Conservation (phyloP, 1,284 basidiomycete species). For the Apiotrichum sp. region DNA sequence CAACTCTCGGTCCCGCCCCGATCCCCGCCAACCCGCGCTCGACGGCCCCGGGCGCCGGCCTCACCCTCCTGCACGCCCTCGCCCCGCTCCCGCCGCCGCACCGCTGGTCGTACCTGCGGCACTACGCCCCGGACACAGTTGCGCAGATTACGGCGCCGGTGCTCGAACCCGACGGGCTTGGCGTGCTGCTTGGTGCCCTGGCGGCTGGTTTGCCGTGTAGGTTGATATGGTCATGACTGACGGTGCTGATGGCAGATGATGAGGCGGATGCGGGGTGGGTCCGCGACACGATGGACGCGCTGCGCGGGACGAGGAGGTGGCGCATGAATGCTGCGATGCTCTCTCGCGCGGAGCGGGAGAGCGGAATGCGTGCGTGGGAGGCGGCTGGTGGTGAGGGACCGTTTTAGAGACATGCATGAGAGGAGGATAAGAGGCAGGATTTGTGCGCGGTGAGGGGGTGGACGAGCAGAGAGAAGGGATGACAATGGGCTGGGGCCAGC, state of each 20-base stretch:
- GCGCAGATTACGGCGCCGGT: constrained; percentile 24
- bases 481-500: too few species aligned
- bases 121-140: constrained; percentile 24
- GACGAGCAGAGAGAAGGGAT: too few species aligned
- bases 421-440: too few species aligned
- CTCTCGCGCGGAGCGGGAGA: constrained; percentile 19
- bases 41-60: constrained; percentile 28
- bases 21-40: constrained; percentile 20
- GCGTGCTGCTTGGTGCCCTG: constrained; percentile 23
- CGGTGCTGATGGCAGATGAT: neutral
- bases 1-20: neutral
- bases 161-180: constrained; percentile 41
- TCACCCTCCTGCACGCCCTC: constrained; percentile 29
- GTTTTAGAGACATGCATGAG: neutral
- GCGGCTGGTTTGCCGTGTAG: neutral
- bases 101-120: constrained; percentile 11
- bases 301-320: constrained; percentile 29
- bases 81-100: neutral
- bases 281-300: constrained; percentile 17
- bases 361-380: constrained; percentile 20
- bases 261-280: neutral
- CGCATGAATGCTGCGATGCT: constrained; percentile 37
- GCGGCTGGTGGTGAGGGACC: constrained; percentile 18
- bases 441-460: too few species aligned
- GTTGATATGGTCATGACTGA: neutral